Conservation (phyloP, 371 early-diverging fungal genomes). For the Mucor lusitanicus region DNA sequence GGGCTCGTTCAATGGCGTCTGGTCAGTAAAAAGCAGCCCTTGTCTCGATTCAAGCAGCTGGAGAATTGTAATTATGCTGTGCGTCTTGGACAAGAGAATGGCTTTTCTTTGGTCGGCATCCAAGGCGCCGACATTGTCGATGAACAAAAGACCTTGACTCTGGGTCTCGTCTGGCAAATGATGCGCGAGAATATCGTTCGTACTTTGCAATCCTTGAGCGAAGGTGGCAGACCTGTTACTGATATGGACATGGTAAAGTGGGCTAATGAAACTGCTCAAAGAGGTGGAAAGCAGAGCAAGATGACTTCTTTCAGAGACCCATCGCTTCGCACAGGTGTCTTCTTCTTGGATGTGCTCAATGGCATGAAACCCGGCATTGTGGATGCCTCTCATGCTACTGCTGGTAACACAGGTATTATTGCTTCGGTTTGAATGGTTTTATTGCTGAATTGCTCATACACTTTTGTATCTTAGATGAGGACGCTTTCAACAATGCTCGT, state of each 20-base stretch:
- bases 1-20: slow-evolving; percentile 86
- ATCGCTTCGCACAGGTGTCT: slow-evolving; percentile 70
- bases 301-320: slow-evolving; percentile 85
- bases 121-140: slow-evolving; percentile 92
- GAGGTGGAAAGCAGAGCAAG: slow-evolving; percentile 60
- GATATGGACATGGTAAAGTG: slow-evolving; percentile 88
- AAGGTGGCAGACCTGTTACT: slow-evolving; percentile 76
- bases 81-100: slow-evolving; percentile 75
- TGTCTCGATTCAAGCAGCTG: slow-evolving; percentile 88
- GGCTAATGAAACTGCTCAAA: slow-evolving; percentile 81
- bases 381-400: slow-evolving; percentile 80
- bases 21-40: slow-evolving; percentile 69
- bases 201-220: slow-evolving; percentile 79
- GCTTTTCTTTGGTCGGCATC: slow-evolving; percentile 89
- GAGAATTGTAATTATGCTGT: slow-evolving; percentile 94
- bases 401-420: slow-evolving; percentile 46
- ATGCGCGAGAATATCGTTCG: slow-evolving; percentile 93
- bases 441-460: background rate
- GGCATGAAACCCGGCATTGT: slow-evolving; percentile 87
- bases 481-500: slow-evolving; percentile 88
- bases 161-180: slow-evolving; percentile 90
- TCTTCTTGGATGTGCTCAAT: slow-evolving; percentile 84
- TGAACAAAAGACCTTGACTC: slow-evolving; percentile 80
- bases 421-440: background rate
- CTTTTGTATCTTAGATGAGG: slow-evolving; percentile 62